Evolutionary conservation across 2,329 filamentous ascomycete genomes (phyloP).

Genomic region (Zymoseptoria ardabiliae): DNA sequence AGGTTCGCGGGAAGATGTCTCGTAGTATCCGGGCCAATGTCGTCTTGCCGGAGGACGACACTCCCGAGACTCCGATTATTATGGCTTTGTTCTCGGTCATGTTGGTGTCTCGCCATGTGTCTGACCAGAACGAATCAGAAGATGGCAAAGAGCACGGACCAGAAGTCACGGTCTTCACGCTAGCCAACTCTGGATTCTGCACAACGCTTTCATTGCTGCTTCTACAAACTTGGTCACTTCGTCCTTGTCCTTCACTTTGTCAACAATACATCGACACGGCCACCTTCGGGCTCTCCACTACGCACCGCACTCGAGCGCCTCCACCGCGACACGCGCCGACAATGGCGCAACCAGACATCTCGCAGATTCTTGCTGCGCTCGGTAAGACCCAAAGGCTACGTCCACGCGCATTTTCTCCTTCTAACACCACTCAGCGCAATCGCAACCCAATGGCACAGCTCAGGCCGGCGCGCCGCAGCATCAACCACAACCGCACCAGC

Average conservation of each 20-base stretch:
- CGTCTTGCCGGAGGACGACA: constrained; percentile 90
- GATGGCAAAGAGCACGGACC: neutral
- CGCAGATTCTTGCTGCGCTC: constrained; percentile 45
- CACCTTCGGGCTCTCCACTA: neutral
- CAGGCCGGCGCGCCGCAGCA: constrained; percentile 41
- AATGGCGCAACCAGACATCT: constrained; percentile 45
- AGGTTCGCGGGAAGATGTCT: constrained; percentile 64
- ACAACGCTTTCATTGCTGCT: constrained; percentile 1
- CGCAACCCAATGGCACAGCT: constrained; percentile 29
- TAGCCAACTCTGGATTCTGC: neutral
- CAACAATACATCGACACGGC: neutral
- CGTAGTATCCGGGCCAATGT: constrained; percentile 80
- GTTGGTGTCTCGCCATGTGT: neutral
- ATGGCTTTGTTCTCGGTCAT: constrained; percentile 35
- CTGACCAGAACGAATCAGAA: neutral
- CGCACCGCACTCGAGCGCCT: neutral
- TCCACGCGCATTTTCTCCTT: constrained; percentile 5
- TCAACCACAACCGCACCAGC: constrained; percentile 26
- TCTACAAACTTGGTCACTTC: constrained; percentile 1
- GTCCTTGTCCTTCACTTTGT: neutral
- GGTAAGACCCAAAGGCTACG: constrained; percentile 28
- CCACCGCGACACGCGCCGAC: constrained; percentile 7
- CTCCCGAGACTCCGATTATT: constrained; percentile 77
- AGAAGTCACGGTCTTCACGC: neutral
- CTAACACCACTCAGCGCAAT: constrained; percentile 35